Conservation (phyloP, 1,284 basidiomycete genomes). For the Ceraceosorus guamensis region DNA sequence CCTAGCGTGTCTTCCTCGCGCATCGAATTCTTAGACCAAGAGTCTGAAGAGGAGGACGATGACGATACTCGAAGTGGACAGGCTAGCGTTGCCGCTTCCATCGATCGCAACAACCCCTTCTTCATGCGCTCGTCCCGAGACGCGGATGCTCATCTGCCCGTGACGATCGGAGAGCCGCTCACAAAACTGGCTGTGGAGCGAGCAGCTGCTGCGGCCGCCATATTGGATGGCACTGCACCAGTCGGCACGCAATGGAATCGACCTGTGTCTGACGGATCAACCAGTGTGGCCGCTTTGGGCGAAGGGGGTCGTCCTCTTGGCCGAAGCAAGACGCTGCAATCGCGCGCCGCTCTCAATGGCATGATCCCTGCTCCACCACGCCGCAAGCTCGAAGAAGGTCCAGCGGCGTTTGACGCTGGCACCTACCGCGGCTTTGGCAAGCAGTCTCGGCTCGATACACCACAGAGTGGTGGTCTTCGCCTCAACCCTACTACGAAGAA, state of each 20-base stretch:
- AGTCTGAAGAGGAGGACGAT: conserved; percentile 20
- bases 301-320: conserved; percentile 21
- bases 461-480: conserved; percentile 30
- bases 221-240: background rate
- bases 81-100: conserved; percentile 31
- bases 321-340: conserved; percentile 26
- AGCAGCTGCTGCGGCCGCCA: conserved; percentile 5
- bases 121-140: conserved; percentile 32
- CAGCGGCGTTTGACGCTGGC: conserved; percentile 26
- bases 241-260: background rate
- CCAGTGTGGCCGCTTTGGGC: background rate
- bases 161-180: conserved; percentile 9
- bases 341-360: conserved; percentile 6
- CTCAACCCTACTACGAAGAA: conserved; percentile 32
- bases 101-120: conserved; percentile 43
- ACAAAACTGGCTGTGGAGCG: conserved; percentile 21
- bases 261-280: no score
- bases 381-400: conserved; percentile 7
- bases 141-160: conserved; percentile 16
- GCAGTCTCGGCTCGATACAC: conserved; percentile 12
- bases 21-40: conserved; percentile 31
- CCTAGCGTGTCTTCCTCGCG: conserved; percentile 15
- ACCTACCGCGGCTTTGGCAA: conserved; percentile 37
- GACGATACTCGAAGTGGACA: conserved; percentile 33
- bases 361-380: conserved; percentile 18